phyloP scores from a whole-genome alignment of 2,329 filamentous ascomycete genomes.

The Aspergillus phoenicis region DNA sequence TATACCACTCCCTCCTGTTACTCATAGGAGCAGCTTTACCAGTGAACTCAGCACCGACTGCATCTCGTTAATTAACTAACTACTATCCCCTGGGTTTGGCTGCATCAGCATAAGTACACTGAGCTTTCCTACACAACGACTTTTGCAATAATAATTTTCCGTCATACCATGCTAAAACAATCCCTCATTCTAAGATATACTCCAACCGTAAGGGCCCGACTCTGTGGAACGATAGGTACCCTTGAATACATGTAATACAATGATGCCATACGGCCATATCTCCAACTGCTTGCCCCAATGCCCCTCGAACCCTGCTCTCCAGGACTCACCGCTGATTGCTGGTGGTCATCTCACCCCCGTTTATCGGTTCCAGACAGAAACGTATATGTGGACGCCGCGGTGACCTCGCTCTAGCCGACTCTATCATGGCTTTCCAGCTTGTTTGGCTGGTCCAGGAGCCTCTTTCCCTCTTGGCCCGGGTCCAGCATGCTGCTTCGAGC shows the following conservation, averaged over 20 bases:
- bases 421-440: background rate
- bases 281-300: background rate
- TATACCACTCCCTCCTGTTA: no score
- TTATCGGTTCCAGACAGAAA: background rate
- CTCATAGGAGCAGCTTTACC: no score
- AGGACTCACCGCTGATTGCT: background rate
- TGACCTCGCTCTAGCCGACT: background rate
- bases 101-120: background rate
- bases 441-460: background rate
- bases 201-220: background rate
- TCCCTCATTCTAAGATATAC: background rate
- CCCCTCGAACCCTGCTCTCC: background rate
- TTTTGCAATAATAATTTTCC: background rate
- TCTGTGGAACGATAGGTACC: background rate
- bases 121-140: background rate
- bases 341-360: background rate
- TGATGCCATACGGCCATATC: background rate
- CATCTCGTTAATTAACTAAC: no score
- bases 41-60: no score
- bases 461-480: background rate
- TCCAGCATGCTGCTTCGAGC: background rate
- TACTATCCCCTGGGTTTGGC: background rate
- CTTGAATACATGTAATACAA: constrained; percentile 3
- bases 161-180: background rate
- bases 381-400: background rate